Base-by-base conservation (phyloP, 1,284 basidiomycete species). In the Pascua guehoae region DNA sequence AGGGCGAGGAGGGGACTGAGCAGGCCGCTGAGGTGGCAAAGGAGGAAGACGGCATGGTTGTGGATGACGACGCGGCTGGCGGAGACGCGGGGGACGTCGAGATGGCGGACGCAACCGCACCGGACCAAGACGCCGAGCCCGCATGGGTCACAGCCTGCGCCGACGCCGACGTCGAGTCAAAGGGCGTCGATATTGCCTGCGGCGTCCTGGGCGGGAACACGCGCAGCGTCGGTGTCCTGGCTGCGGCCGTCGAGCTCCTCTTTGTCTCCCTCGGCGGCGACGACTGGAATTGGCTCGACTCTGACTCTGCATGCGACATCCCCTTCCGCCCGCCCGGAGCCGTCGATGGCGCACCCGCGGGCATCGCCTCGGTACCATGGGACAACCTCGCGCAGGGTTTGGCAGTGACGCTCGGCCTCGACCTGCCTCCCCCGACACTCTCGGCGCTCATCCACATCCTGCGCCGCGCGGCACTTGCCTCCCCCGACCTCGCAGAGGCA, bases 361-460 rank as follows among this genome's bases (percentile, higher is more conserved):
- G 64, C 16, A 49, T 69, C 10, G 56, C 63, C 15, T 54, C 63
- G 0, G 60, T 74, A n/a, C 66, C 71, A 1, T 71, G 70, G 55
- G 66, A 70, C 37, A 68, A 69, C n/a, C 62, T 75, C 39, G 41
- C 66, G 2, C 68, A 66, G 1, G 61, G 65, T 32, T 49, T 75
- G 7, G 56, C 58, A 12, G 64, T 69, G 43, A 62, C 70, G 8
- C 51, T 74, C 4, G 55, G 62, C 10, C 58, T 62, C 12, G 64
- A 72, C 37, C 48, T 72, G 18, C 60, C 69, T 12, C 24, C 58
- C n/a, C 43, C 44, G 11, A 69, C 67, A 2, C 56, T 57, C 5
- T 32, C 62, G 0, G 87, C 86, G 58, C 74, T 92, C 1, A 75
- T 92, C 2, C 80, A 79, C 16, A 78, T 91, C 49, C 72, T 91